Evolutionary conservation across 139 green algal species (phyloP), one percentile per base, ranked within the genome.

Genomic region (Tetradesmus lagerheimii): DNA sequence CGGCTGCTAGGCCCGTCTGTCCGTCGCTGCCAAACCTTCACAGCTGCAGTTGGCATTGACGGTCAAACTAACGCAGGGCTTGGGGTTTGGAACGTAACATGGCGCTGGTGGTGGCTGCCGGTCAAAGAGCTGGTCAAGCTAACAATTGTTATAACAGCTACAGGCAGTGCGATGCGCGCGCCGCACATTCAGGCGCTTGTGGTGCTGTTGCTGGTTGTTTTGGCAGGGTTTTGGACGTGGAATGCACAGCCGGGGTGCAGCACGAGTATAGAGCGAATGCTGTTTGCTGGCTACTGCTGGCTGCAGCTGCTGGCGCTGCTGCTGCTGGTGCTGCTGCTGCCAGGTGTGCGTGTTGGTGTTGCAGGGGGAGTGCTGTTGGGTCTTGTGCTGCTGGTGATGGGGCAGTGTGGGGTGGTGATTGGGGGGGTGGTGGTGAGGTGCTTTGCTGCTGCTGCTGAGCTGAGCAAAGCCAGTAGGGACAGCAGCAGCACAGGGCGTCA

Each of bases 271-370:
- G 43, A 78, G 31, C 57, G 82, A 0, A 35, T 87, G 82, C n/a
- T 62, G 23, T 87, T 57, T 53, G 37, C 31, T 38, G 82, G 50
- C 16, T 25, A 79, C 8, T 79, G 34, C 20, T 87, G 82, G 82
- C 37, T 87, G 82, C 83, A 80, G 83, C 38, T 64, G 83, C 34
- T 88, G 38, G 23, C n/a, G 37, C 64, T 88, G 83, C 83, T 88
- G 83, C 15, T 88, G 83, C 83, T 80, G 83, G 35, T 80, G 83
- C 71, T 88, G 39, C n/a, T 41, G 29, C 62, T 88, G 83, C 83
- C 76, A 39, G 83, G 83, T 18, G 12, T 88, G 4, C 34, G 31
- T 66, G 38, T 31, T 4, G 64, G 4, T 5, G 64, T 34, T 4
- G 50, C 38, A 4, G 83, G 83, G 18, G 83, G 25, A 31, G 62